A percentile compares a stretch with the other conserved stretches of the same genome.
phyloP scores from a whole-genome alignment of 2,329 filamentous ascomycete genomes.

The Cladophialophora chaetospira region DNA sequence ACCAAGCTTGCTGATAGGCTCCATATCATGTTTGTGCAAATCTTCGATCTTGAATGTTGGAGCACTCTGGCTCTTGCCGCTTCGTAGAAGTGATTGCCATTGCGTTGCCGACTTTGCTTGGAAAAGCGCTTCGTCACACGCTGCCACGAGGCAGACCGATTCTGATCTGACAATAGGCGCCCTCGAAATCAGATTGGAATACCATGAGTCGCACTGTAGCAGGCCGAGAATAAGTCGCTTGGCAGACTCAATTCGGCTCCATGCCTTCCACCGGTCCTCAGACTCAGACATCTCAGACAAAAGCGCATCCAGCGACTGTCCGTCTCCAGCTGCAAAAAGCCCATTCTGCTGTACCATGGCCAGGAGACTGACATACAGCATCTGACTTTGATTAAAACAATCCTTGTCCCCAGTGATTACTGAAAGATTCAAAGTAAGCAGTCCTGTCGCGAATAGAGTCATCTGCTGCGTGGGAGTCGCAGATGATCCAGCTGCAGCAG shows the following conservation, averaged over 20 bases:
- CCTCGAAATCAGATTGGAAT: slow-evolving; percentile 51
- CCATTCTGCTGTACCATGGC: slow-evolving; percentile 53
- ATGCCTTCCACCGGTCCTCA: slow-evolving; percentile 54
- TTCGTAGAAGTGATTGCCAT: slow-evolving; percentile 42
- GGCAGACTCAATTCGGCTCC: slow-evolving; percentile 55
- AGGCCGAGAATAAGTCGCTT: slow-evolving; percentile 55
- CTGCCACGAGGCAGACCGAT: slow-evolving; percentile 49
- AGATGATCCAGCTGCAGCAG: slow-evolving; percentile 44
- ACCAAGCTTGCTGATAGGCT: slow-evolving; percentile 42
- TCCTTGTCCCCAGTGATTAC: slow-evolving; percentile 52
- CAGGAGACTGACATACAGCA: slow-evolving; percentile 55
- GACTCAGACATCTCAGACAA: slow-evolving; percentile 50
- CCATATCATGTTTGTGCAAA: slow-evolving; percentile 36
- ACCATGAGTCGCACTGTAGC: slow-evolving; percentile 52
- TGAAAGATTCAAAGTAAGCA: slow-evolving; percentile 53
- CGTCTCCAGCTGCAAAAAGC: slow-evolving; percentile 52
- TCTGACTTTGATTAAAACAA: slow-evolving; percentile 52
- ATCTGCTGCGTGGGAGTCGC: slow-evolving; percentile 47
- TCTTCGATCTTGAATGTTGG: slow-evolving; percentile 38
- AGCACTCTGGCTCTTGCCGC: slow-evolving; percentile 40
- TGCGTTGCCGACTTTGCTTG: slow-evolving; percentile 42
- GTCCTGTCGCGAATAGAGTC: slow-evolving; percentile 50
- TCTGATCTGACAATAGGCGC: slow-evolving; percentile 51
- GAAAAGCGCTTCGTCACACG: slow-evolving; percentile 50
- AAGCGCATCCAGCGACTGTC: slow-evolving; percentile 43